Base-by-base conservation (phyloP, 768 basidiomycete genomes). In the Fomitopsis pulvina region DNA sequence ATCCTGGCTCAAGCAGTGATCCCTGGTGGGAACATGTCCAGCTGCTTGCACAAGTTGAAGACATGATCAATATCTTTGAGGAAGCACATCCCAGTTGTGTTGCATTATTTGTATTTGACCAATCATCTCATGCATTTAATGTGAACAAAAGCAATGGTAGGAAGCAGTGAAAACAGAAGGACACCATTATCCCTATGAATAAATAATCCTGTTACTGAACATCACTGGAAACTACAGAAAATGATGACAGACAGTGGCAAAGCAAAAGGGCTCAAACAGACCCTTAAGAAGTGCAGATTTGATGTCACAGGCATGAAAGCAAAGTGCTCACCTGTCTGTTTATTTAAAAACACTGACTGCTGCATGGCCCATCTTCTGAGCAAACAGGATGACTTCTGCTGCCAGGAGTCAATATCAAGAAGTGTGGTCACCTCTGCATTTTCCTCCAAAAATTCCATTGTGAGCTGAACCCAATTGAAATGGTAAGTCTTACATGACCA, bases 381-480 rank as follows among this genome's bases (percentile, higher is more conserved):
- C 48, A 57, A 68, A 45, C 68, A 75, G 48, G 66, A 71, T 37
- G 71, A 75, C 48, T 75, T 73, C 53, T 45, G 34, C 11, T 64
- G 71, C 49, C 68, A 72, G 50, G 18, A 37, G 3, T 71, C 69
- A 12, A 60, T 11, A 69, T 71, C 50, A 54, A 52, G 38, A 52
- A 48, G 14, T 50, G 59, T 4, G 67, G 72, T 5, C 70, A 74
- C 57, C 44, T 61, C 27, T 68, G 65, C 47, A 63, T 73, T 27
- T 74, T 76, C 54, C 55, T 70, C 2, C 70, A 68, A 1, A 75
- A 75, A 56, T 75, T 72, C 56, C 71, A 76, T 44, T 74, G 71
- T 57, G 68, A 76, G 57, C 61, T 75, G 3, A 75, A 76, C 57
- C 68, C 69, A 14, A 76, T 76, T 59, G 72, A 75, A 58, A 70